phyloP scores from a whole-genome alignment of 2,329 filamentous ascomycete species.

The Xylariaceae sp. region DNA sequence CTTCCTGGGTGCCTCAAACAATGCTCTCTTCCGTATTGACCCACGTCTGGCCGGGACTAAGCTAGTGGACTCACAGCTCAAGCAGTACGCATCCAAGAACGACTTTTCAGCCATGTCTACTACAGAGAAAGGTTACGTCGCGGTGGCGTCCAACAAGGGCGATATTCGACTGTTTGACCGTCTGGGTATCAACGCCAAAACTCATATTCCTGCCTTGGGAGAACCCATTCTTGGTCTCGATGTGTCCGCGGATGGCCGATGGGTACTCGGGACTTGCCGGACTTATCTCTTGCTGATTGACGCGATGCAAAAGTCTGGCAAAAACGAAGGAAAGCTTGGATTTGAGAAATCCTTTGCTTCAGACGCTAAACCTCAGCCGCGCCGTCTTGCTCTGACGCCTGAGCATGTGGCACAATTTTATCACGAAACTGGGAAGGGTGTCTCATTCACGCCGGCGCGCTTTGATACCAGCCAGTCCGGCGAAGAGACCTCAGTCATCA shows the following conservation, averaged over 20 bases:
- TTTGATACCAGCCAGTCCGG: conserved; percentile 86
- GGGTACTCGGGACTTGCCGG: conserved; percentile 89
- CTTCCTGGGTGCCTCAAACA: conserved; percentile 88
- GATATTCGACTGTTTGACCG: conserved; percentile 96
- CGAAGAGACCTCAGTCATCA: conserved; percentile 91
- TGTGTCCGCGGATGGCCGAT: conserved; percentile 90
- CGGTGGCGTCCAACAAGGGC: conserved; percentile 95
- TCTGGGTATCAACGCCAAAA: conserved; percentile 95
- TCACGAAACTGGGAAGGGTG: conserved; percentile 83
- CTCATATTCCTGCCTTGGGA: conserved; percentile 89
- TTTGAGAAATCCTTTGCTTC: conserved; percentile 93
- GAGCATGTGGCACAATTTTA: conserved; percentile 96
- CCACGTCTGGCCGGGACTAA: conserved; percentile 87
- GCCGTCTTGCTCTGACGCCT: conserved; percentile 82
- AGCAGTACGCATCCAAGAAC: conserved; percentile 96
- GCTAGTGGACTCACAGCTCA: conserved; percentile 86
- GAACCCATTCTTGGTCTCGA: conserved; percentile 94
- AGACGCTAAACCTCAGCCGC: conserved; percentile 88
- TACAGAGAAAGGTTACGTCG: conserved; percentile 94
- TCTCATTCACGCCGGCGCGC: conserved; percentile 84
- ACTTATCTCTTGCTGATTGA: conserved; percentile 96
- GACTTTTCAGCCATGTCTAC: conserved; percentile 93
- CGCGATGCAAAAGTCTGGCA: conserved; percentile 82
- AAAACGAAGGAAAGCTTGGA: conserved; percentile 96
- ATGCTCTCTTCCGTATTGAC: conserved; percentile 90